These are phyloP conservation scores for Kuraishia molischiana DNA, from an alignment of 805 yeast genomes.

Conservation along the genomic window DNA sequence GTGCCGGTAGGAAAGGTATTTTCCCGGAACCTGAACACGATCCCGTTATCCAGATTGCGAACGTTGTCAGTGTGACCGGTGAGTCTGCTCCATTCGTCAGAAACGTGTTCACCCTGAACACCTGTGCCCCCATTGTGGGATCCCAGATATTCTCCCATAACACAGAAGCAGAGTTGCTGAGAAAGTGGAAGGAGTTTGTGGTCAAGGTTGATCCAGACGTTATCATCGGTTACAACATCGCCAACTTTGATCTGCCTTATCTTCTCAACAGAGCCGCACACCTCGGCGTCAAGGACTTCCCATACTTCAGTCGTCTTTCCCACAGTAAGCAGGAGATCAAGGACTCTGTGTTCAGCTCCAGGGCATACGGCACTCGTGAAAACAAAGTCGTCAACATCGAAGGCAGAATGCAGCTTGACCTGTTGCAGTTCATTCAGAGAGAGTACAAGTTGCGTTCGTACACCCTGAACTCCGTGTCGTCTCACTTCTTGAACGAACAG, in stretches of 20 bases:
- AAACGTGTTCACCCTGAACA: conserved; percentile 86
- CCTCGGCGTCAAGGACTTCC: conserved; percentile 54
- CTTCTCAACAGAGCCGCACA: conserved; percentile 80
- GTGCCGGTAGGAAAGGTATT: conserved; percentile 95
- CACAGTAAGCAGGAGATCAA: conserved; percentile 66
- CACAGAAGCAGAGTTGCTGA: conserved; percentile 73
- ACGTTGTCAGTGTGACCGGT: conserved; percentile 81
- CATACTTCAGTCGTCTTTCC: conserved; percentile 75
- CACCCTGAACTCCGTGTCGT: conserved; percentile 90
- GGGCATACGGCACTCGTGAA: conserved; percentile 95
- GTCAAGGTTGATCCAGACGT: conserved; percentile 89
- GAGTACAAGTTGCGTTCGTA: conserved; percentile 93
- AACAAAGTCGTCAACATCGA: conserved; percentile 87
- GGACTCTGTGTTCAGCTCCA: conserved; percentile 80
- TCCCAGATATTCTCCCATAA: conserved; percentile 74
- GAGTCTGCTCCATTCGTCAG: conserved; percentile 83
- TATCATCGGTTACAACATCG: conserved; percentile 89
- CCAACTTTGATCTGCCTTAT: conserved; percentile 94
- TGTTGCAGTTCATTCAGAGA: conserved; percentile 86
- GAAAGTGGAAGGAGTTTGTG: conserved; percentile 81
- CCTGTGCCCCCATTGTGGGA: conserved; percentile 91
- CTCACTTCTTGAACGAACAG: conserved; percentile 88
- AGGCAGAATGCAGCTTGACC: conserved; percentile 91
- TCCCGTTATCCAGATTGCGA: conserved; percentile 95
- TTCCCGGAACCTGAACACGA: conserved; percentile 94